Evolutionary conservation across 306 rosid genomes (phyloP).

Genomic region (Gastrolobium villosum): DNA sequence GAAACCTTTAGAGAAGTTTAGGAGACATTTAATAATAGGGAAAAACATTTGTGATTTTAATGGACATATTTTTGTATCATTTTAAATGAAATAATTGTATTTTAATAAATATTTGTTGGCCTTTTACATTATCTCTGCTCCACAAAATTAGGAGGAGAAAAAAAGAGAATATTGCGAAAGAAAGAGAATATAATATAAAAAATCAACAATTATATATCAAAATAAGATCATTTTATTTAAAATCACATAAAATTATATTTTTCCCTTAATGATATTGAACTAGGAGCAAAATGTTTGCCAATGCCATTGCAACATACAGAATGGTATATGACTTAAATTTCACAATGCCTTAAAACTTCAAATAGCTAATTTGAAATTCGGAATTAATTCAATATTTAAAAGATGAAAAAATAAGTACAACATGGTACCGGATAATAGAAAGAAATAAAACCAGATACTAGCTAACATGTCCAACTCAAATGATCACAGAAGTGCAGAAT

Average conservation of each 20-base stretch:
- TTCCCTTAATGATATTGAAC: background rate
- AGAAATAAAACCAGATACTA: slow-evolving; percentile 4
- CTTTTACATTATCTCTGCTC: too few relatives aligned
- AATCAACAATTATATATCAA: too few relatives aligned
- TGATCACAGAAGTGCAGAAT: background rate
- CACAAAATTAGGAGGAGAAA: too few relatives aligned
- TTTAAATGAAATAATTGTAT: too few relatives aligned
- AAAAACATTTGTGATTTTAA: background rate
- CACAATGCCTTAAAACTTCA: background rate
- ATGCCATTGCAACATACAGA: slow-evolving; percentile 7
- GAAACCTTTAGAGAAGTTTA: background rate
- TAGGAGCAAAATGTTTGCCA: slow-evolving; percentile 5
- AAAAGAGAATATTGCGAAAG: too few relatives aligned
- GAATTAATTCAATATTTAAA: background rate
- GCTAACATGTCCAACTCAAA: slow-evolving; percentile 25
- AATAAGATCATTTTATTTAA: too few relatives aligned
- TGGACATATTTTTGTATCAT: too few relatives aligned
- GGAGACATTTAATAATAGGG: background rate
- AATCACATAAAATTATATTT: too few relatives aligned
- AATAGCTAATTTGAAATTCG: background rate
- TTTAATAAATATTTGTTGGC: too few relatives aligned
- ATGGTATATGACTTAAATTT: background rate
- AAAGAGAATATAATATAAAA: too few relatives aligned
- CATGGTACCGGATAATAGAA: background rate
- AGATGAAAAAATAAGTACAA: background rate